Base-by-base conservation (phyloP, 805 yeast genomes). In the Saccharomyces paradoxus region DNA sequence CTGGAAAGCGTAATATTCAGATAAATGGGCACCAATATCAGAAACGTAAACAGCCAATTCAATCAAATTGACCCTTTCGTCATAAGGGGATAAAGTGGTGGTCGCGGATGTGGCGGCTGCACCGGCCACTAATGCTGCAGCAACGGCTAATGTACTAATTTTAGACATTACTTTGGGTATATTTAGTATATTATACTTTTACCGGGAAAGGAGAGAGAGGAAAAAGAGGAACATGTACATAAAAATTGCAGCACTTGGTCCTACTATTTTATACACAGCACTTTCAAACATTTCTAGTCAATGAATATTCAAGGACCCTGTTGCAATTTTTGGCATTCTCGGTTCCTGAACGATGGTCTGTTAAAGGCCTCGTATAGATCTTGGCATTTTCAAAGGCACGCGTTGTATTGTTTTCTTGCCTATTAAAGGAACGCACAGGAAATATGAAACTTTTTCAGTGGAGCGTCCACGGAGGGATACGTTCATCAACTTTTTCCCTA, bases 61-160 rank as follows among this genome's bases (percentile, higher is more conserved):
- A 47, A 59, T 56, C 17, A 54, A 52, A 17, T 37, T 37, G 12
- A 37, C 44, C 17, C 44, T 37, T 37, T 37, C 44, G 44, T 58
- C 50, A 14, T 17, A 48, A 14, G 50, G 53, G 22, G 59, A 48
- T 32, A 55, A 29, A 44, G 54, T 57, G 41, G 53, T 22, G 12
- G 48, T 48, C 7, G 55, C 61, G 13, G 53, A 30, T n/a, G 55
- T 53, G 6, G 56, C 52, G 27, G 57, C 54, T n/a, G 57, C 55
- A 31, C 58, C 55, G 13, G 56, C 56, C 26, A 47, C 28, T 46
- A 56, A 32, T 17, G 55, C 54, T 26, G 49, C 31, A 44, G 48
- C 44, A 1, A 21, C 17, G 9, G 44, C 64, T 14, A 76, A 68
- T 17, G 41, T 74, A 73, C 50, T 73, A 74, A 10, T 58, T 51